Percentiles rank a stretch among this genome's conserved stretches.
phyloP scores from a whole-genome alignment of 148 eudicot genomes.

The Rhododendron griersonianum region DNA sequence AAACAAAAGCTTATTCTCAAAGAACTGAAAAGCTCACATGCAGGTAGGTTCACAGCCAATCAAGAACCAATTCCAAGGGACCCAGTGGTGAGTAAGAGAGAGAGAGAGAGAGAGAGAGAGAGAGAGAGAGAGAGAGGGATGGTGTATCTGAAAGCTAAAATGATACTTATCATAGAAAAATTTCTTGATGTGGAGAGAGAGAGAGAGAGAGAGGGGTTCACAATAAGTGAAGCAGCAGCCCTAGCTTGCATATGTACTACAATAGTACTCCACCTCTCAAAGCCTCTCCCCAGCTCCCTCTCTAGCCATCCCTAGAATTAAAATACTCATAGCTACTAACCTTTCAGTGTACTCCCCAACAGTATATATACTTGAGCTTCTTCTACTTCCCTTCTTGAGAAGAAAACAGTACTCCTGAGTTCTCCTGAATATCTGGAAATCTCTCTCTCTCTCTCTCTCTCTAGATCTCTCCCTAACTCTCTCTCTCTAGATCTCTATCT shows the following conservation, averaged over 20 bases:
- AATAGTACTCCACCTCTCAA: not conserved
- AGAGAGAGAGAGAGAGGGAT: not conserved
- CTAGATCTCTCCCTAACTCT: not conserved
- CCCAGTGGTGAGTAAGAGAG: constrained; percentile 7
- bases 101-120: not conserved
- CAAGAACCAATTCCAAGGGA: constrained; percentile 17
- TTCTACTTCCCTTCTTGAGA: not conserved
- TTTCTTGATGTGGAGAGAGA: not conserved
- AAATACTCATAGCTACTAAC: not conserved
- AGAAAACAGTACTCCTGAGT: not conserved
- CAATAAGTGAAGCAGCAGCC: not conserved
- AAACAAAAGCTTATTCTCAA: not conserved
- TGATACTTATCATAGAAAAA: not conserved
- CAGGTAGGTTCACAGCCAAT: constrained; percentile 17
- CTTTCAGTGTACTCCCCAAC: not conserved
- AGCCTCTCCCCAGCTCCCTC: not conserved
- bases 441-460: not conserved
- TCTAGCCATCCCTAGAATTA: not conserved
- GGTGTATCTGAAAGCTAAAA: not conserved
- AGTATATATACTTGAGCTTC: not conserved
- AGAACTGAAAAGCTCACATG: not conserved
- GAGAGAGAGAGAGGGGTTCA: not conserved
- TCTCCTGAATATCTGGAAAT: not conserved
- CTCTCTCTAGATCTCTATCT: constrained; percentile 3
- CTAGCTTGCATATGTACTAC: not conserved